Percentiles rank a stretch among this genome's conserved stretches.
These are phyloP conservation scores for Boletus tomentosulus DNA, from an alignment of 768 basidiomycete species.

Conservation along the genomic window DNA sequence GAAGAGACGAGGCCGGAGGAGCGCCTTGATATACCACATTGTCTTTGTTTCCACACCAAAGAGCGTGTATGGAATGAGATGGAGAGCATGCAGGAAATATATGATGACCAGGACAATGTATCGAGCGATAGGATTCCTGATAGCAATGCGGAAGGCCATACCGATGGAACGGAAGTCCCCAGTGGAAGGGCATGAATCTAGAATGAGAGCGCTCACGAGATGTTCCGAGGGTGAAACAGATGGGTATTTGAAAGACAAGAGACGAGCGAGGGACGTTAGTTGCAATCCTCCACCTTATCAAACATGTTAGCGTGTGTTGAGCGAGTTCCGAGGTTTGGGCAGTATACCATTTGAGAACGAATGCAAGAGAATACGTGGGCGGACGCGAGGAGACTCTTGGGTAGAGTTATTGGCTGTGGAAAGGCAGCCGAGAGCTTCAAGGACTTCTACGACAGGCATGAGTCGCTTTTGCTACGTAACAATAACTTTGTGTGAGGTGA, in stretches of 20 bases:
- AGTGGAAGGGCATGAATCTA: conserved; percentile 20
- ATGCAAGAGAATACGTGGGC: conserved; percentile 24
- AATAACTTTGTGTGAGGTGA: background rate
- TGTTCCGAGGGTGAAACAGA: conserved; percentile 1
- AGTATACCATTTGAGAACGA: conserved; percentile 29
- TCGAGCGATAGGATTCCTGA: conserved; percentile 20
- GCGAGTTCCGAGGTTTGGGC: background rate
- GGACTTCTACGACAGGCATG: conserved; percentile 20
- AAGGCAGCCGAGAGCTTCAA: conserved; percentile 23
- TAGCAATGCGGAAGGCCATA: conserved; percentile 19
- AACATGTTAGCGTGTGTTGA: background rate
- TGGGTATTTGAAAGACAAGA: conserved; percentile 19
- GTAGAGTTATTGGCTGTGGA: background rate
- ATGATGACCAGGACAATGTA: conserved; percentile 11
- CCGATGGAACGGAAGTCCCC: conserved; percentile 15
- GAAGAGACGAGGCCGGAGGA: conserved; percentile 24
- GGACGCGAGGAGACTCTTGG: background rate
- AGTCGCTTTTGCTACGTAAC: conserved; percentile 15
- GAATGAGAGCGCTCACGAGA: conserved; percentile 14
- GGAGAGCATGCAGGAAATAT: conserved; percentile 11
- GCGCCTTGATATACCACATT: conserved; percentile 4
- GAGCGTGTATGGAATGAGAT: conserved; percentile 3
- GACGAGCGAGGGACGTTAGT: conserved; percentile 13
- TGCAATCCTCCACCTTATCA: conserved; percentile 22
- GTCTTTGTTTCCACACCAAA: conserved; percentile 17